A percentile compares a stretch with the other conserved stretches of the same genome.
Conservation (phyloP, 352 stramenopile species). For the Globisporangium cylindrosporum region DNA sequence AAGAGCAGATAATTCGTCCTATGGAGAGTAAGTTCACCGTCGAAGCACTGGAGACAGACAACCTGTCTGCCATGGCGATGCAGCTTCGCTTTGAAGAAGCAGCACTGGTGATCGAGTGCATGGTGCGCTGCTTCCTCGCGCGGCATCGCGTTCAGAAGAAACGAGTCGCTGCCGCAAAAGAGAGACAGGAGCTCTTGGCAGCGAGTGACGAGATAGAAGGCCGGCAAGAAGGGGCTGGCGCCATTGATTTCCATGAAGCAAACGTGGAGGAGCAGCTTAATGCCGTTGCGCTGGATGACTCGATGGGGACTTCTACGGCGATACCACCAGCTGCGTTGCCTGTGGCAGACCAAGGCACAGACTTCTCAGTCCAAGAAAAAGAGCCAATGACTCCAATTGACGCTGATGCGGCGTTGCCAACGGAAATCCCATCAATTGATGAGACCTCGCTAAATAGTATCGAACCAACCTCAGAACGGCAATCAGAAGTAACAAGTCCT, state of each 20-base stretch:
- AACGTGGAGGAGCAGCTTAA: neutral
- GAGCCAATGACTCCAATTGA: neutral
- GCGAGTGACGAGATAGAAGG: neutral
- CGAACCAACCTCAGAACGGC: neutral
- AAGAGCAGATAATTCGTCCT: neutral
- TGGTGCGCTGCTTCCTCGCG: slow-evolving; percentile 20
- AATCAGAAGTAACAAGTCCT: neutral
- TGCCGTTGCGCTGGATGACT: neutral
- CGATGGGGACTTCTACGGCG: neutral
- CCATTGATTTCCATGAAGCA: neutral
- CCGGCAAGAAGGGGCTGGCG: neutral
- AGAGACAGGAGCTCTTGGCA: neutral
- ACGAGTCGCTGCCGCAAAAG: slow-evolving; percentile 6
- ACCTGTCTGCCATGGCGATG: neutral
- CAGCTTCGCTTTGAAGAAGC: slow-evolving; percentile 19
- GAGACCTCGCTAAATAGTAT: neutral
- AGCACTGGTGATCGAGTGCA: slow-evolving; percentile 15
- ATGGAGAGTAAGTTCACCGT: neutral
- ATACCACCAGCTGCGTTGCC: neutral
- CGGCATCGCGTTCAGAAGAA: slow-evolving; percentile 26
- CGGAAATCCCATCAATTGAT: neutral
- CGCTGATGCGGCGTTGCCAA: neutral
- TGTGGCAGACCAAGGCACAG: neutral
- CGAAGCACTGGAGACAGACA: neutral
- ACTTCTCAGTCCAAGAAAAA: neutral